Evolutionary conservation across 2,329 filamentous ascomycete species (phyloP), one percentile per base, ranked within the genome.

Genomic region (Hypoxylon sp.): DNA sequence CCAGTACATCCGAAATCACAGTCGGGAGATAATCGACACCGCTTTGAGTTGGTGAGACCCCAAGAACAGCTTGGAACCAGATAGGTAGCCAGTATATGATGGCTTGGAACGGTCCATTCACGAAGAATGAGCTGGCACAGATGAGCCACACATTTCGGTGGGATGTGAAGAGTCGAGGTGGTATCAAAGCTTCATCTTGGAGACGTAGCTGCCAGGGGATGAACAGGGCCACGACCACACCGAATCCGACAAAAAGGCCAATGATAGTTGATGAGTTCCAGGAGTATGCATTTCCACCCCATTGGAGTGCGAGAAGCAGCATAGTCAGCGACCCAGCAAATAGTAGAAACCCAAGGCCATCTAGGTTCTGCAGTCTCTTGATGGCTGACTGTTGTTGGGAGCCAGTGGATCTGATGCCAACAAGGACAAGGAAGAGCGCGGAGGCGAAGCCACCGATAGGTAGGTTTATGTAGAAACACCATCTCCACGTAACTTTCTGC

Each of bases 61-160:
- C 55, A 0, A 68, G 47, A 1, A 69, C 62, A 0, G 22, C 59
- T 30, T 71, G 68, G 24, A 71, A 71, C 66, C 66, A 70, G 2
- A 71, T 56, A 1, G 69, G 69, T 0, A 71, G 62, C 60, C 64
- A 71, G 47, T 64, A 68, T 1, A 70, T 62, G 48, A 71, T 34
- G 13, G 56, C 8, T 19, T 67, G 60, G 20, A 69, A 68, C 1
- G 66, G 64, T 1, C 66, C 68, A 13, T 67, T 68, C 10, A 70
- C 20, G 26, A 70, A 70, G 44, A 71, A 70, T 0, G 66, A 46
- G 20, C 15, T 28, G 0, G 32, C 34, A 10, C 60, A 69, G 1
- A 70, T 6, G 1, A 67, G 28, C 1, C 22, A 43, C 0, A 28
- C 2, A 10, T 70, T 68, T 1, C 68, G 52, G 15, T 67, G 13